These are phyloP conservation scores for Laetiporus sulphureus DNA, from an alignment of 1,284 basidiomycete genomes.

Conservation along the genomic window DNA sequence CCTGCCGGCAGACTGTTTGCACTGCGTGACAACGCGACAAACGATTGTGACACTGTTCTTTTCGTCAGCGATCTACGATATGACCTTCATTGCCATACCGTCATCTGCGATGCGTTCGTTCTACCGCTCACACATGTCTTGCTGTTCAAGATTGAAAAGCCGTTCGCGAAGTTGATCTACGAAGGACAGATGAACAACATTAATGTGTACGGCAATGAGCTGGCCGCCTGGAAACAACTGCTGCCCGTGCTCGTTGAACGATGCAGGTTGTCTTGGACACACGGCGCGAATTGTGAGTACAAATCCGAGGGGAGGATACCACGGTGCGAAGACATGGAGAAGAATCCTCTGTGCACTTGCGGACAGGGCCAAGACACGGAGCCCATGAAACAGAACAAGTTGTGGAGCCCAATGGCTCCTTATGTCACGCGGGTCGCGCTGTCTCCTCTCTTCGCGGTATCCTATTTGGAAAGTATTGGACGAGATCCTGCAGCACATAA, in stretches of 20 bases:
- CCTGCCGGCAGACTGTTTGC: conserved; percentile 20
- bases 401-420: conserved; percentile 30
- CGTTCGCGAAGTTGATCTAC: conserved; percentile 8
- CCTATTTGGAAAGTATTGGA: conserved; percentile 34
- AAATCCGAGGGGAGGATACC: conserved; percentile 24
- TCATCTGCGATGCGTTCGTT: conserved; percentile 38
- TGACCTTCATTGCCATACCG: conserved; percentile 37
- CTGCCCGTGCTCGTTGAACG: conserved; percentile 43
- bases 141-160: conserved; percentile 8
- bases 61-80: conserved; percentile 36
- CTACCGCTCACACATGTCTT: conserved; percentile 28
- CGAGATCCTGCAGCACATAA: conserved; percentile 6
- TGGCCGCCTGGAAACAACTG: conserved; percentile 38
- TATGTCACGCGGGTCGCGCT: conserved; percentile 41
- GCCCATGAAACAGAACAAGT: conserved; percentile 19
- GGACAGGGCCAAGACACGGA: conserved; percentile 37
- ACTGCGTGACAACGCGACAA: conserved; percentile 22
- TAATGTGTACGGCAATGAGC: conserved; percentile 21
- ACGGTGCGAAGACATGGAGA: conserved; percentile 22
- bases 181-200: conserved; percentile 10
- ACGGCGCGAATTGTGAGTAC: conserved; percentile 41
- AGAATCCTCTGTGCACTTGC: conserved; percentile 40
- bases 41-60: conserved; percentile 28
- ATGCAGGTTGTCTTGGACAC: conserved; percentile 41
- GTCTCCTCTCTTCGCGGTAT: conserved; percentile 39